Percentiles rank a stretch among this genome's conserved stretches.
Conservation (phyloP, 1,284 basidiomycete species). For the Singerocomus rubriflavus region DNA sequence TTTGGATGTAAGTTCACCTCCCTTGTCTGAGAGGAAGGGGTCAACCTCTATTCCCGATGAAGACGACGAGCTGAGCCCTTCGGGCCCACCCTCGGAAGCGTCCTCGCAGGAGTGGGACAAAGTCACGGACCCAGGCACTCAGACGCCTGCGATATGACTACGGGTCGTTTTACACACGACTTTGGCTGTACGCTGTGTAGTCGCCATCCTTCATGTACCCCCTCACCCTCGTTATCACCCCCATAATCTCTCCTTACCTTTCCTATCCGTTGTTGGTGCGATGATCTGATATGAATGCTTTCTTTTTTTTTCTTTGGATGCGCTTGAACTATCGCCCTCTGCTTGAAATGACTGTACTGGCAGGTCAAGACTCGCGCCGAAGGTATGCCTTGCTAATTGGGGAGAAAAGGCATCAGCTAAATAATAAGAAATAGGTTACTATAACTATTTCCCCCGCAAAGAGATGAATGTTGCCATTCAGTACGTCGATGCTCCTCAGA, state of each 20-base stretch:
- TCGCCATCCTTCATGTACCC: slow-evolving; percentile 27
- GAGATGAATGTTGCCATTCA: slow-evolving; percentile 63
- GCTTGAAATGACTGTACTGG: slow-evolving; percentile 16
- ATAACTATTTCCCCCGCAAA: slow-evolving; percentile 67
- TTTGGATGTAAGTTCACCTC: slow-evolving; percentile 78
- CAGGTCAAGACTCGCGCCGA: slow-evolving; percentile 66
- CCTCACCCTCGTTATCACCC: slow-evolving; percentile 17
- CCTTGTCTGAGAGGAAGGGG: slow-evolving; percentile 38
- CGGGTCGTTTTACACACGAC: slow-evolving; percentile 29
- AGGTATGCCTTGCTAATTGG: slow-evolving; percentile 57
- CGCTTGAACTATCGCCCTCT: slow-evolving; percentile 15
- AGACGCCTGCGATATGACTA: slow-evolving; percentile 42
- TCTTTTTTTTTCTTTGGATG: slow-evolving; percentile 29
- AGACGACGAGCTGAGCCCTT: slow-evolving; percentile 55
- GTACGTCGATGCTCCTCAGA: slow-evolving; percentile 38
- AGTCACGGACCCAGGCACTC: slow-evolving; percentile 67
- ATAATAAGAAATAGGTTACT: slow-evolving; percentile 57
- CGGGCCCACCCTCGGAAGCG: slow-evolving; percentile 73
- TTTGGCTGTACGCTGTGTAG: slow-evolving; percentile 33
- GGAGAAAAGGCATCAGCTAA: slow-evolving; percentile 26
- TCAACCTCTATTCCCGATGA: slow-evolving; percentile 36
- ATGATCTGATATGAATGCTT: slow-evolving; percentile 63
- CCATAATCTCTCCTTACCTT: slow-evolving; percentile 19
- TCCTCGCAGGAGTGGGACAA: slow-evolving; percentile 87
- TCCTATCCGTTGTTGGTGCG: slow-evolving; percentile 23